Evolutionary conservation across 2,329 filamentous ascomycete species (phyloP).

Genomic region (Talaromyces sp.): DNA sequence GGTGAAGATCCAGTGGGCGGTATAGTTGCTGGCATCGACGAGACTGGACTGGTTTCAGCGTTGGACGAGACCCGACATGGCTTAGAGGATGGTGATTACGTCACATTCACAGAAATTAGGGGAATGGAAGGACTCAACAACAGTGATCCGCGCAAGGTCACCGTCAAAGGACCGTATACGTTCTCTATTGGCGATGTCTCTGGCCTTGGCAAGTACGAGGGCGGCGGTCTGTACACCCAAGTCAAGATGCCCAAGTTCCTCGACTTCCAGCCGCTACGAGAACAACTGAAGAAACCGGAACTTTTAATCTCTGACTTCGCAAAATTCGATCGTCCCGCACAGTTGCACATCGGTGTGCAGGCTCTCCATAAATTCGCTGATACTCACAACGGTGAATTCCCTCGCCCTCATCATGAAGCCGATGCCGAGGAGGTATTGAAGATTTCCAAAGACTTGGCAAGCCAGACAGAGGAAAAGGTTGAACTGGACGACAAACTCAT

Average conservation of each 20-base stretch:
- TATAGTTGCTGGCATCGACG: constrained; percentile 85
- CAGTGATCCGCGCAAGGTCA: constrained; percentile 80
- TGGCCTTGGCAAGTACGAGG: constrained; percentile 78
- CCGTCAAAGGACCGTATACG: constrained; percentile 92
- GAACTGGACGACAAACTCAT: constrained; percentile 91
- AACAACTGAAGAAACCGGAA: constrained; percentile 80
- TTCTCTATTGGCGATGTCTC: constrained; percentile 96
- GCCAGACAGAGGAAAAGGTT: constrained; percentile 63
- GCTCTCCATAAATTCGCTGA: constrained; percentile 84
- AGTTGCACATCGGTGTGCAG: constrained; percentile 89
- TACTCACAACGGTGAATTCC: constrained; percentile 66
- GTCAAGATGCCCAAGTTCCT: constrained; percentile 98
- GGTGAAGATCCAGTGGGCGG: constrained; percentile 84
- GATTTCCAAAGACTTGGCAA: constrained; percentile 70
- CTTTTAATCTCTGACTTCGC: constrained; percentile 91
- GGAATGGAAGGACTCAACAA: constrained; percentile 88
- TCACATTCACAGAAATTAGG: constrained; percentile 89
- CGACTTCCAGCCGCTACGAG: constrained; percentile 77
- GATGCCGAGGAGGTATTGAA: constrained; percentile 77
- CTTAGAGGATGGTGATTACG: constrained; percentile 91
- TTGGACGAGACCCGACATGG: constrained; percentile 94
- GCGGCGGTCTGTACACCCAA: constrained; percentile 86
- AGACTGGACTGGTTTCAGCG: constrained; percentile 86
- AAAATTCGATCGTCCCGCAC: constrained; percentile 91
- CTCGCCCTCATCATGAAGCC: constrained; percentile 75